Conservation (phyloP, 2,329 filamentous ascomycete genomes). For the Pestalotiopsis sp. region DNA sequence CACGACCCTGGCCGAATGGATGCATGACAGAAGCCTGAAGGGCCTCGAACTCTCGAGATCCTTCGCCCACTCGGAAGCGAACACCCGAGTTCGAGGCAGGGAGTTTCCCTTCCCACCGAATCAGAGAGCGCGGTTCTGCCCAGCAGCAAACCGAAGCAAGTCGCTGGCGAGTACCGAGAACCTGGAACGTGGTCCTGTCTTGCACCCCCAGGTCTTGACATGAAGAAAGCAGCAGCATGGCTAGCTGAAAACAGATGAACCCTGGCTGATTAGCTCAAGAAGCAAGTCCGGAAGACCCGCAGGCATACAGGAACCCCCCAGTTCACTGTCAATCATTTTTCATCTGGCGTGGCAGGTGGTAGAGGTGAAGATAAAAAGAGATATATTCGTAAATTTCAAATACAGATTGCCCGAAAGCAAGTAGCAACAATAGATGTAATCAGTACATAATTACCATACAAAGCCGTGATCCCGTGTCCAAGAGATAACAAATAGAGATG, state of each 20-base stretch:
- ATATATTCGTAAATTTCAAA: neutral
- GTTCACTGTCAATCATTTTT: neutral
- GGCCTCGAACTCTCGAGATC: too few species aligned
- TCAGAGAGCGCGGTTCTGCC: too few species aligned
- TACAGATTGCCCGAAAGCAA: neutral
- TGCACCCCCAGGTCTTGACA: too few species aligned
- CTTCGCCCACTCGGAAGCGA: too few species aligned
- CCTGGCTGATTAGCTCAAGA: neutral
- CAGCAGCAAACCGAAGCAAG: too few species aligned
- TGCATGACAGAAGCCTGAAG: too few species aligned
- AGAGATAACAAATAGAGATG: neutral
- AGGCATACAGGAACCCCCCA: neutral
- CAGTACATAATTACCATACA: neutral
- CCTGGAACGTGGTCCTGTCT: too few species aligned
- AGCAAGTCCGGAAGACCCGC: neutral
- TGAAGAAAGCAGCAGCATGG: too few species aligned
- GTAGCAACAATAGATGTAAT: neutral
- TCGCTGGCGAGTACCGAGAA: too few species aligned
- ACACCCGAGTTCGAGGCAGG: too few species aligned
- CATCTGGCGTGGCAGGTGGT: neutral
- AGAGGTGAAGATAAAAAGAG: neutral
- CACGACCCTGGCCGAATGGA: too few species aligned
- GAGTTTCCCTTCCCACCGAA: too few species aligned
- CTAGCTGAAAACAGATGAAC: neutral
- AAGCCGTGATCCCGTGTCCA: neutral